Conservation (phyloP, 208 protist genomes). For the Leishmania mexicana region DNA sequence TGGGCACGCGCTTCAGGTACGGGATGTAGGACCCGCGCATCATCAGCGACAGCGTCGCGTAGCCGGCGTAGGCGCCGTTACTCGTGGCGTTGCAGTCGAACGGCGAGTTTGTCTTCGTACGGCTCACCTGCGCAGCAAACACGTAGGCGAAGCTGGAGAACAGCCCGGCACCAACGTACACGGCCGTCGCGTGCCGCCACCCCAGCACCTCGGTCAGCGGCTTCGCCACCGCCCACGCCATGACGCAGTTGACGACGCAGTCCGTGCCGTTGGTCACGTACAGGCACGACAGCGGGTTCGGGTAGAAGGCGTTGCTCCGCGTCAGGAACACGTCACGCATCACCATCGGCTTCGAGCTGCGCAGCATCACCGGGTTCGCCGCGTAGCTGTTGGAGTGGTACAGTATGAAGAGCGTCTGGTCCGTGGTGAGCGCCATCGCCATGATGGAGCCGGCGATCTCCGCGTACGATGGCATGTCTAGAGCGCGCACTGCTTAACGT, state of each 20-base stretch:
- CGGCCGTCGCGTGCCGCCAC: constrained; percentile 47
- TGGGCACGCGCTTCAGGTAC: constrained; percentile 45
- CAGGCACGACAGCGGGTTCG: constrained; percentile 84
- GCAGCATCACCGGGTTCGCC: constrained; percentile 76
- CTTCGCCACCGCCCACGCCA: constrained; percentile 62
- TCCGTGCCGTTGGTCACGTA: constrained; percentile 65
- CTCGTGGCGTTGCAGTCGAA: constrained; percentile 73
- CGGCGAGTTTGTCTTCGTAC: constrained; percentile 45
- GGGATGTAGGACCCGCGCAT: constrained; percentile 73
- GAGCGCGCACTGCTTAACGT: neutral
- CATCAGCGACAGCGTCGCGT: constrained; percentile 70
- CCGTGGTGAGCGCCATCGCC: constrained; percentile 66
- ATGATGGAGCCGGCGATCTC: constrained; percentile 51
- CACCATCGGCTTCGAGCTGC: constrained; percentile 80
- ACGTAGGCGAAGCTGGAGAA: constrained; percentile 87
- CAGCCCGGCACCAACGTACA: constrained; percentile 76
- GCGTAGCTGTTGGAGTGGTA: constrained; percentile 88
- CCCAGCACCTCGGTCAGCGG: constrained; percentile 65
- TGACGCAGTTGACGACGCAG: constrained; percentile 60
- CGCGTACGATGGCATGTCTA: constrained; percentile 27
- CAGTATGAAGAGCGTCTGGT: constrained; percentile 75
- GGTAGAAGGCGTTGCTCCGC: constrained; percentile 44
- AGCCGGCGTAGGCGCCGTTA: constrained; percentile 78
- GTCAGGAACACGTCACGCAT: constrained; percentile 90
- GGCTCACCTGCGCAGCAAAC: constrained; percentile 61